Percentiles rank a stretch among this genome's conserved stretches.
Evolutionary conservation across 805 yeast genomes (phyloP).

Genomic region (Brettanomyces sp.): DNA sequence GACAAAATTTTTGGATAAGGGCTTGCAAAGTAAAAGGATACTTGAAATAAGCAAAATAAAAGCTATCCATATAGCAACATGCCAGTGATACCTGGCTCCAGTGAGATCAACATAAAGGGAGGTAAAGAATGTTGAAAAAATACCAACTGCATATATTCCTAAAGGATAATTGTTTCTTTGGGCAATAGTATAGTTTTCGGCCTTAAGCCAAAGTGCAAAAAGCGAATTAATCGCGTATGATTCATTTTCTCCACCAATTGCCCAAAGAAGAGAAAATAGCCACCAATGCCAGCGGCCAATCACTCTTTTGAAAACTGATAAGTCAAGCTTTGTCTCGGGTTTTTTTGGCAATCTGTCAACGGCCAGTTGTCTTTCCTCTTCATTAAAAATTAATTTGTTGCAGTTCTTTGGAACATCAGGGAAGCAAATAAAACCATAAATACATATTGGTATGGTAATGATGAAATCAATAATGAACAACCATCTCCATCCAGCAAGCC

Average conservation of each 20-base stretch:
- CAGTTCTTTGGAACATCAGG: slow-evolving; percentile 36
- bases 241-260: slow-evolving; percentile 1
- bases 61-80: not conserved
- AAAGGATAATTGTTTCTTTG: slow-evolving; percentile 41
- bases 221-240: slow-evolving; percentile 22
- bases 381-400: slow-evolving; percentile 1
- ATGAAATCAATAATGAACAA: slow-evolving; percentile 33
- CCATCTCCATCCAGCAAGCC: slow-evolving; percentile 61
- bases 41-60: slow-evolving; percentile 26
- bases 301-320: slow-evolving; percentile 35
- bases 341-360: slow-evolving; percentile 28
- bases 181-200: slow-evolving; percentile 30
- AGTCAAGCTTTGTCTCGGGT: slow-evolving; percentile 9
- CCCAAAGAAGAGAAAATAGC: slow-evolving; percentile 39
- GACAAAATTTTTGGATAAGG: slow-evolving; percentile 31
- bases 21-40: slow-evolving; percentile 39
- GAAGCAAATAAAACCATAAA: slow-evolving; percentile 45
- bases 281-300: slow-evolving; percentile 46
- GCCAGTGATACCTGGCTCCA: slow-evolving; percentile 17
- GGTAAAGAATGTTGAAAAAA: slow-evolving; percentile 34
- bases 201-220: slow-evolving; percentile 37
- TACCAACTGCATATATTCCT: slow-evolving; percentile 41
- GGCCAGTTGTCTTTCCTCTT: slow-evolving; percentile 7
- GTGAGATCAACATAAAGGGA: slow-evolving; percentile 27
- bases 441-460: slow-evolving; percentile 35